Base-by-base conservation (phyloP, 1,284 basidiomycete genomes). In the Moesziomyces antarcticus region DNA sequence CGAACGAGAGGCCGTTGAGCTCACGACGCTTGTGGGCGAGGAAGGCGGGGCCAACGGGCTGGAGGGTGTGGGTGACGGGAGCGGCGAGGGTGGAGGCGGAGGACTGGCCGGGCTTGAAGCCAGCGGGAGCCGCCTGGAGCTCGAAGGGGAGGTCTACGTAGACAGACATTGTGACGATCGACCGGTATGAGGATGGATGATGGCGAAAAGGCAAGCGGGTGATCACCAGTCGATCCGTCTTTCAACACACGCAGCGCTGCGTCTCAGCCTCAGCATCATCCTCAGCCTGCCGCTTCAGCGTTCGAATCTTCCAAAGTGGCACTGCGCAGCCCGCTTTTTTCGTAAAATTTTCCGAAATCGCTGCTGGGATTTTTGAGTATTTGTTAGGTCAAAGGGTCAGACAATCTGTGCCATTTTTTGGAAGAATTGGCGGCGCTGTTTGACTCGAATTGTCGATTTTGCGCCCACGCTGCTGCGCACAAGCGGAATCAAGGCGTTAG, bases 41-140 rank as follows among this genome's bases (percentile, higher is more conserved):
- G 76, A 81, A 84, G 46, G 80, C 70, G 16, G 76, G 55, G 50
- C 82, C 82, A 14, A 77, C 78, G 22, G 82, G 79, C 51, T 81
- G 64, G 45, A 84, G 69, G 21, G 64, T 66, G 44, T 68, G 58
- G 30, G 56, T 64, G 21, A 56, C 45, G 27, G 77, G 74, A 13
- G 73, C 58, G 41, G 81, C 81, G 45, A 82, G 72, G 48, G 74
- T 61, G 33, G 67, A 50, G 43, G 73, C 56, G 14, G 73, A 67
- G 25, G 75, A 61, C 51, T 69, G 64, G n/a, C 72, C 73, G 22
- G 80, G 65, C 80, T 78, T 75, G 72, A 77, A 79, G 72, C 73
- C 67, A 27, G 78, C 61, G 44, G 80, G 74, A 25, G 80, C 78
- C 27, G 80, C 70, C 44, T 77, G 61, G 30, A 84, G 76, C 58